These are phyloP conservation scores for Yarrowia keelungensis DNA, from an alignment of 805 yeast species.

Conservation along the genomic window DNA sequence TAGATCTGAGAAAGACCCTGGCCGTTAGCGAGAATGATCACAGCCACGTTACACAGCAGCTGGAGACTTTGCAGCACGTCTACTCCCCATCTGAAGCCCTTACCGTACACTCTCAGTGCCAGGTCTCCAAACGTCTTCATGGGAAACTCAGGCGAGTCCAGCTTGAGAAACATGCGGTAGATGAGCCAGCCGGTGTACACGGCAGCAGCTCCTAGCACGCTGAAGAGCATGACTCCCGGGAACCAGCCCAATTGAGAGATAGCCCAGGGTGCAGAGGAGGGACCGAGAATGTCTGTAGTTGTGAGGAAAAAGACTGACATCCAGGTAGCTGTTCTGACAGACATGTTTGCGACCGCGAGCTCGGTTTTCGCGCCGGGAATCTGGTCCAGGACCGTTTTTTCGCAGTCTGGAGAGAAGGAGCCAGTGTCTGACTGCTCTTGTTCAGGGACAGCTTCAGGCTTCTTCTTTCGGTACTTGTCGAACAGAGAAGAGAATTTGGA, in stretches of 20 bases:
- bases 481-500: background rate
- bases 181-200: constrained; percentile 11
- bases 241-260: constrained; percentile 11
- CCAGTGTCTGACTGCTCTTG: background rate
- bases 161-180: constrained; percentile 8
- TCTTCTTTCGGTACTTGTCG: constrained; percentile 18
- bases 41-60: constrained; percentile 10
- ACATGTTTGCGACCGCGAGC: constrained; percentile 10
- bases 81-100: constrained; percentile 12
- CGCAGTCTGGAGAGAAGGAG: background rate
- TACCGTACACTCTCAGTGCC: constrained; percentile 9
- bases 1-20: constrained; percentile 10
- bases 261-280: background rate
- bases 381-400: background rate
- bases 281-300: constrained; percentile 4
- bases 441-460: background rate
- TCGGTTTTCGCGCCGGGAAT: constrained; percentile 11
- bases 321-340: constrained; percentile 3
- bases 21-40: constrained; percentile 8
- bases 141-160: constrained; percentile 7
- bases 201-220: background rate
- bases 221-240: constrained; percentile 7
- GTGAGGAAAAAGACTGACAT: constrained; percentile 10
- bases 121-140: constrained; percentile 11
- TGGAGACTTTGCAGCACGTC: constrained; percentile 11